Conservation (phyloP, 139 green algal genomes). For the Dunaliella primolecta region DNA sequence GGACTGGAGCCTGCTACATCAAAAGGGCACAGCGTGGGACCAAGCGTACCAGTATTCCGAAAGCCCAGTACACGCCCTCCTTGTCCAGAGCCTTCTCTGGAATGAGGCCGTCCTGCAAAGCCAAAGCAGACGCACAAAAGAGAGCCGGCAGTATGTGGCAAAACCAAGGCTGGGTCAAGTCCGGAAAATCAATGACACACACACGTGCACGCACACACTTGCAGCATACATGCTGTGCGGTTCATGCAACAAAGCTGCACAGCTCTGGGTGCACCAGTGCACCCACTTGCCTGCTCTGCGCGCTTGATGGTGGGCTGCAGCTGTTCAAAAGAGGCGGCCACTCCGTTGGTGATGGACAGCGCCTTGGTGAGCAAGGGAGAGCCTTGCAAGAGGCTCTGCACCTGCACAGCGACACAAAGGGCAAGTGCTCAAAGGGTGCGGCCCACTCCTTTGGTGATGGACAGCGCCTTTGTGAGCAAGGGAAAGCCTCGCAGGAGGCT, state of each 20-base stretch:
- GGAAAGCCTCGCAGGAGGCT: slow-evolving; percentile 22
- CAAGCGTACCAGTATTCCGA: slow-evolving; percentile 44
- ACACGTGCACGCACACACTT: neutral
- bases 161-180: too few species aligned
- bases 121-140: too few species aligned
- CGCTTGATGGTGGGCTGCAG: slow-evolving; percentile 11
- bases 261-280: too few species aligned
- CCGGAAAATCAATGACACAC: neutral
- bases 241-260: too few species aligned
- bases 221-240: too few species aligned
- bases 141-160: too few species aligned
- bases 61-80: slow-evolving; percentile 36
- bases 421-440: slow-evolving; percentile 7
- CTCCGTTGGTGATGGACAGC: slow-evolving; percentile 3
- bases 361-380: slow-evolving; percentile 17
- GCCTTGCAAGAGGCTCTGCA: slow-evolving; percentile 15
- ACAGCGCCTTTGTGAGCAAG: slow-evolving; percentile 5
- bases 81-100: neutral
- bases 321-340: slow-evolving; percentile 11
- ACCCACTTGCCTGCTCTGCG: neutral
- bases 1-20: too few species aligned
- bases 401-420: slow-evolving; percentile 15
- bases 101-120: neutral
- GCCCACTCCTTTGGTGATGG: slow-evolving; percentile 4
- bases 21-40: too few species aligned